phyloP scores from a whole-genome alignment of 306 rosid species.

The Quillaja saponaria region DNA sequence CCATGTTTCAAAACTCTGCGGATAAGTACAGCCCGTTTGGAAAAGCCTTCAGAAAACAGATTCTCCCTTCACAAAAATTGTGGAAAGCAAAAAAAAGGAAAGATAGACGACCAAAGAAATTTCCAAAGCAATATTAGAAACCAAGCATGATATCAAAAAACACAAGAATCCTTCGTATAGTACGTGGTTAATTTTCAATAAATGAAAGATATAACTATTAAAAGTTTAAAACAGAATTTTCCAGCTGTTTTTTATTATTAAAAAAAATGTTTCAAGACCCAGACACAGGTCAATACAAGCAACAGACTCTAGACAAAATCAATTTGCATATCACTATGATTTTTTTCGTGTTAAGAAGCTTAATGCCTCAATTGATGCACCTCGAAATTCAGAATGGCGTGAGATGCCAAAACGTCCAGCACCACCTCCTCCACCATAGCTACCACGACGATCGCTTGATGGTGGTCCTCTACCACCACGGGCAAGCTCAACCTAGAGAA shows the following conservation, averaged over 20 bases:
- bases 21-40: too few relatives aligned
- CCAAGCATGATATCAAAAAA: too few relatives aligned
- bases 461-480: slow-evolving; percentile 98
- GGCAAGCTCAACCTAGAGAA: slow-evolving; percentile 91
- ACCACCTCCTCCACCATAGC: slow-evolving; percentile 39
- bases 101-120: too few relatives aligned
- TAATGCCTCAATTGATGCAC: slow-evolving; percentile 34
- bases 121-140: too few relatives aligned
- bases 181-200: too few relatives aligned
- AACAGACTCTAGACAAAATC: background rate
- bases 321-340: background rate
- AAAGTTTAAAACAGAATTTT: background rate
- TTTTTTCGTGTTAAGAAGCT: background rate
- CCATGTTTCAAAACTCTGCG: too few relatives aligned
- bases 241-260: background rate
- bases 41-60: too few relatives aligned
- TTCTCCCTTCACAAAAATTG: too few relatives aligned
- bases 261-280: background rate
- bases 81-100: too few relatives aligned
- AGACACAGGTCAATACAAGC: slow-evolving; percentile 14
- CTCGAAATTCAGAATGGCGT: slow-evolving; percentile 96
- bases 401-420: slow-evolving; percentile 76
- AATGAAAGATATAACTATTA: background rate
- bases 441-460: slow-evolving; percentile 87
- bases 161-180: too few relatives aligned